Percentiles rank a stretch among this genome's conserved stretches.
phyloP scores from a whole-genome alignment of 106 monocot genomes.

The Narthecium ossifragum region DNA sequence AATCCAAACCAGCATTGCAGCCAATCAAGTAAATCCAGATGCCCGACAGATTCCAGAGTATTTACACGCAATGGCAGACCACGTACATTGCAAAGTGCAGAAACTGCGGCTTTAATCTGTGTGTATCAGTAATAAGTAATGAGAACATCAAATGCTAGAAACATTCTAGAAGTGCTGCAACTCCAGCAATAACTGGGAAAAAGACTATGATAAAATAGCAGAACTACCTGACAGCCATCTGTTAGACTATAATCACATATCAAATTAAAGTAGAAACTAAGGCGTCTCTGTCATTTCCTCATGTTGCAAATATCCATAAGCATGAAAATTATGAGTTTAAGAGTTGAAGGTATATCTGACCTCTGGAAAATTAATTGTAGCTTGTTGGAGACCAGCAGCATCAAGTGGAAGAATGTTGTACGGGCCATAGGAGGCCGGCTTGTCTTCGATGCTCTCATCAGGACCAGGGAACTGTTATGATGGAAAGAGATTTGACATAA shows the following conservation, averaged over 20 bases:
- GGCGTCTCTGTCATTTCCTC: no score
- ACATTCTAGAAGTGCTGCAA: background rate
- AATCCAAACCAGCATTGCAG: slow-evolving; percentile 73
- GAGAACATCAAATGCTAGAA: background rate
- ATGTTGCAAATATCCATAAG: background rate
- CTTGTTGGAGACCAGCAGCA: slow-evolving; percentile 34
- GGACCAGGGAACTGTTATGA: slow-evolving; percentile 18
- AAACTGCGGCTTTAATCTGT: slow-evolving; percentile 71
- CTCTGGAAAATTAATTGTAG: slow-evolving; percentile 72
- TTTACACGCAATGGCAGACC: slow-evolving; percentile 45
- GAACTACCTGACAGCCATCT: background rate
- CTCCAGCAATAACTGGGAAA: background rate
- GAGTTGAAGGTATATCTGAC: slow-evolving; percentile 14
- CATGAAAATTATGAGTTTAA: background rate
- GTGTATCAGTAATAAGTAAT: background rate
- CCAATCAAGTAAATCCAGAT: slow-evolving; percentile 57
- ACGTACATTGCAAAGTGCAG: slow-evolving; percentile 46
- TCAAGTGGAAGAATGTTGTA: slow-evolving; percentile 77
- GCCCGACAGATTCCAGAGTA: slow-evolving; percentile 13
- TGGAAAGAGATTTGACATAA: background rate
- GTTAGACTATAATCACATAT: background rate
- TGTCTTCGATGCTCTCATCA: slow-evolving; percentile 23
- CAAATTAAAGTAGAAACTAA: no score
- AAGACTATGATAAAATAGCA: background rate
- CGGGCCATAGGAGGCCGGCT: slow-evolving; percentile 25